These are phyloP conservation scores for Kwoniella europaea DNA, from an alignment of 768 basidiomycete species.

Conservation along the genomic window DNA sequence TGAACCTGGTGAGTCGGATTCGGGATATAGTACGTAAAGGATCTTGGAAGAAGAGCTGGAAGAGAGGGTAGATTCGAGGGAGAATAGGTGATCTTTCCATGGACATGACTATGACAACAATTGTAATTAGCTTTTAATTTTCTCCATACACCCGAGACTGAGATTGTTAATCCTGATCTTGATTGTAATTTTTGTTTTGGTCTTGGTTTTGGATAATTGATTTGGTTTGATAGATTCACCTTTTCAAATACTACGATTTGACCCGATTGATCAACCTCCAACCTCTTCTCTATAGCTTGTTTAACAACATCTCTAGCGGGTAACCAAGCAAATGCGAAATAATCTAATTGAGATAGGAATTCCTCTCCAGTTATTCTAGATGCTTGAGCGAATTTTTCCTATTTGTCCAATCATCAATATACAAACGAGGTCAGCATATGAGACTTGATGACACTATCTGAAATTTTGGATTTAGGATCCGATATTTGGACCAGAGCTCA, in stretches of 20 bases:
- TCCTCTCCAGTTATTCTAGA: conserved; percentile 82
- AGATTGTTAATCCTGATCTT: no score
- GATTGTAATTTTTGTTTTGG: no score
- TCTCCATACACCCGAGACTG: no score
- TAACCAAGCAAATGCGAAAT: conserved; percentile 87
- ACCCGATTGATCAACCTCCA: conserved; percentile 70
- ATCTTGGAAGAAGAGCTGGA: conserved; percentile 62
- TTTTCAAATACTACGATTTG: conserved; percentile 76
- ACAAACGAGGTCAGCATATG: neutral
- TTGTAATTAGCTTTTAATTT: neutral
- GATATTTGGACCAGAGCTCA: no score
- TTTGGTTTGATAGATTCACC: conserved; percentile 58
- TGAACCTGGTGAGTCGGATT: conserved; percentile 67
- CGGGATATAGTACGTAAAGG: conserved; percentile 83
- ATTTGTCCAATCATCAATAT: neutral
- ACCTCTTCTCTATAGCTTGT: conserved; percentile 66
- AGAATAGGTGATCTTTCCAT: conserved; percentile 84
- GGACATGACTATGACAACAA: conserved; percentile 43
- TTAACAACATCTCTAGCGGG: conserved; percentile 82
- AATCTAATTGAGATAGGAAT: conserved; percentile 77
- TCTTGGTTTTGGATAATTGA: neutral
- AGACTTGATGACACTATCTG: no score
- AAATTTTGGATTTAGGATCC: no score
- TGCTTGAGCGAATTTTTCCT: conserved; percentile 78
- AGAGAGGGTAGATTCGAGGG: conserved; percentile 70